Evolutionary conservation across 2,329 filamentous ascomycete genomes (phyloP).

Genomic region (Neopestalotiopsis sp.): DNA sequence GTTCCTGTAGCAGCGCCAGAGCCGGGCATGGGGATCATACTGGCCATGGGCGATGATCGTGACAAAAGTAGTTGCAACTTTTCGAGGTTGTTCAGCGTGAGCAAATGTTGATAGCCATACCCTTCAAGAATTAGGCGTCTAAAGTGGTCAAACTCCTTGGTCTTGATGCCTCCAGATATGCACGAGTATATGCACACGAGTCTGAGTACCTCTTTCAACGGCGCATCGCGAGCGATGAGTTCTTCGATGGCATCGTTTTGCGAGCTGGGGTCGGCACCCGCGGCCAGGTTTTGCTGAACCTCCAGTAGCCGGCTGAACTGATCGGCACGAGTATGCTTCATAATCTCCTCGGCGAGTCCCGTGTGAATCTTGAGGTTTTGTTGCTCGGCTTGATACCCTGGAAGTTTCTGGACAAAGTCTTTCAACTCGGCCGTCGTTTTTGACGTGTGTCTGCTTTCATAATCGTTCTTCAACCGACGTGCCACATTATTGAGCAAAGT

Average conservation of each 20-base stretch:
- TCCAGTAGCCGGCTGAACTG: constrained; percentile 88
- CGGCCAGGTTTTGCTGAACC: constrained; percentile 93
- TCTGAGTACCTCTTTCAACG: constrained; percentile 81
- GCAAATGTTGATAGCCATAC: constrained; percentile 92
- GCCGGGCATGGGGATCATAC: constrained; percentile 78
- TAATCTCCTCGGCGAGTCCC: constrained; percentile 90
- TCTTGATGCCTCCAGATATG: constrained; percentile 85
- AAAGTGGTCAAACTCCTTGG: constrained; percentile 88
- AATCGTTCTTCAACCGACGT: constrained; percentile 81
- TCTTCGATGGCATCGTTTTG: constrained; percentile 94
- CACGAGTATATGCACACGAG: constrained; percentile 91
- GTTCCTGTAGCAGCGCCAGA: constrained; percentile 61
- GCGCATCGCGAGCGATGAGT: constrained; percentile 86
- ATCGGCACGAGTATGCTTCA: constrained; percentile 89
- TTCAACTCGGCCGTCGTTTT: constrained; percentile 91
- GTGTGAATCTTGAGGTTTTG: constrained; percentile 92
- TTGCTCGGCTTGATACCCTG: constrained; percentile 91
- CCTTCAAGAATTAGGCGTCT: constrained; percentile 87
- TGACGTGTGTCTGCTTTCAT: constrained; percentile 83
- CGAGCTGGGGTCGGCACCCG: constrained; percentile 84
- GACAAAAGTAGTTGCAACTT: constrained; percentile 87
- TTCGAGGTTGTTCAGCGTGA: constrained; percentile 87
- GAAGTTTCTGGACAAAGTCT: constrained; percentile 93
- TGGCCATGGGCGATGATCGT: constrained; percentile 76
- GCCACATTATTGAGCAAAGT: constrained; percentile 89